These are phyloP conservation scores for Astrocystis sublimbata DNA, from an alignment of 495 filamentous ascomycete genomes.

Conservation along the genomic window DNA sequence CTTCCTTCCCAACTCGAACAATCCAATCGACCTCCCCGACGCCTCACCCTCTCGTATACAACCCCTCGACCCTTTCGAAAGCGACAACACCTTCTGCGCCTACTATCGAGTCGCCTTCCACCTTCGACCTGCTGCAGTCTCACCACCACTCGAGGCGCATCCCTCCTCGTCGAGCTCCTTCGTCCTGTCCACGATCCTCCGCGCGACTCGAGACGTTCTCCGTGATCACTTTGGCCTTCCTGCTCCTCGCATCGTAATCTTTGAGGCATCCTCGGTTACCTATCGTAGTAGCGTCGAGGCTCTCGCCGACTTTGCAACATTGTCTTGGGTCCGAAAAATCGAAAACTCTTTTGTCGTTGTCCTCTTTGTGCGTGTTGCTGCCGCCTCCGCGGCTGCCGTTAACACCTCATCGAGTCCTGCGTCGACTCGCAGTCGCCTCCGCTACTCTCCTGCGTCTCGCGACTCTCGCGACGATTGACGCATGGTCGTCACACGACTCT, in stretches of 20 bases:
- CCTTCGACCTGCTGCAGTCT: slow-evolving; percentile 26
- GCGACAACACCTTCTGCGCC: slow-evolving; percentile 25
- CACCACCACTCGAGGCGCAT: slow-evolving; percentile 31
- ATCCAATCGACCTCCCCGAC: slow-evolving; percentile 30
- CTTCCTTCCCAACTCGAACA: slow-evolving; percentile 29
- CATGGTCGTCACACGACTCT: slow-evolving; percentile 17
- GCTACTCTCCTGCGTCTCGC: slow-evolving; percentile 21
- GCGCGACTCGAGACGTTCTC: slow-evolving; percentile 21
- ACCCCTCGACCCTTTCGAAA: slow-evolving; percentile 29
- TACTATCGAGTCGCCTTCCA: slow-evolving; percentile 29
- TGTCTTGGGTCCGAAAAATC: slow-evolving; percentile 18
- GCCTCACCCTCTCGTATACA: slow-evolving; percentile 13
- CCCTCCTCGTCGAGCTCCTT: slow-evolving; percentile 18
- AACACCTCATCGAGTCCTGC: slow-evolving; percentile 14
- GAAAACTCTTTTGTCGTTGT: slow-evolving; percentile 31
- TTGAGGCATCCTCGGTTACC: slow-evolving; percentile 9
- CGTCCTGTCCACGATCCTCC: slow-evolving; percentile 13
- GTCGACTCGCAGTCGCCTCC: slow-evolving; percentile 16
- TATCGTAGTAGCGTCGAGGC: background rate
- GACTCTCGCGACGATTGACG: slow-evolving; percentile 16
- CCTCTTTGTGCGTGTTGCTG: slow-evolving; percentile 30
- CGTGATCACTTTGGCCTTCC: slow-evolving; percentile 27
- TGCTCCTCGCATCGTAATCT: background rate
- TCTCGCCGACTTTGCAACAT: slow-evolving; percentile 19
- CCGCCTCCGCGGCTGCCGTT: slow-evolving; percentile 14